These are phyloP conservation scores for Daldinia bambusicola DNA, from an alignment of 495 filamentous ascomycete species.

Conservation along the genomic window DNA sequence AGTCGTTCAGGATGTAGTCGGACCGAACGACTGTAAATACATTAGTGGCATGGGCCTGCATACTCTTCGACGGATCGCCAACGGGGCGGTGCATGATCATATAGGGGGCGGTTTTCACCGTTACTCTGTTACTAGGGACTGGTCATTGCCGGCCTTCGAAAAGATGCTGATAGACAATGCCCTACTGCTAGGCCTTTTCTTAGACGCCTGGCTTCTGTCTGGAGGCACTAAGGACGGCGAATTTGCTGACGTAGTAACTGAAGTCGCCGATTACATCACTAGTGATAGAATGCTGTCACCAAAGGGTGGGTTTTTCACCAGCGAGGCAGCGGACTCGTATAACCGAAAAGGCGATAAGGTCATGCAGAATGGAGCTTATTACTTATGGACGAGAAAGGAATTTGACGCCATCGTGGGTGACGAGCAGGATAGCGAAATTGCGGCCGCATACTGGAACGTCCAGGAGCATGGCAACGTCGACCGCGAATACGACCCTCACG, in stretches of 20 bases:
- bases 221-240: constrained; percentile 65
- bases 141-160: constrained; percentile 95
- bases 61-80: constrained; percentile 83
- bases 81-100: constrained; percentile 91
- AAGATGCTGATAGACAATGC: constrained; percentile 98
- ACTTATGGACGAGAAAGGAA: constrained; percentile 92
- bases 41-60: constrained; percentile 84
- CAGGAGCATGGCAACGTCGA: constrained; percentile 88
- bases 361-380: constrained; percentile 93
- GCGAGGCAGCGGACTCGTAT: constrained; percentile 92
- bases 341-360: constrained; percentile 78
- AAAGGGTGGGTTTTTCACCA: constrained; percentile 84
- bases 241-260: constrained; percentile 81
- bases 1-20: constrained; percentile 85
- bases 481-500: constrained; percentile 84
- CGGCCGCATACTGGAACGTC: constrained; percentile 87
- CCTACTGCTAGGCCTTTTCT: constrained; percentile 84
- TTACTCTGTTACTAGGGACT: constrained; percentile 90
- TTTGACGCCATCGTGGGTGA: constrained; percentile 79
- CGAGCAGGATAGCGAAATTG: constrained; percentile 71
- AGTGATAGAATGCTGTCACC: constrained; percentile 70
- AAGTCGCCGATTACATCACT: constrained; percentile 84
- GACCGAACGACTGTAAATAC: constrained; percentile 76
- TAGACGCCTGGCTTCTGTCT: constrained; percentile 85
- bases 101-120: constrained; percentile 90